Percentiles rank a stretch among this genome's conserved stretches.
phyloP scores from a whole-genome alignment of 345 rosid species.

The Linum trigynum region DNA sequence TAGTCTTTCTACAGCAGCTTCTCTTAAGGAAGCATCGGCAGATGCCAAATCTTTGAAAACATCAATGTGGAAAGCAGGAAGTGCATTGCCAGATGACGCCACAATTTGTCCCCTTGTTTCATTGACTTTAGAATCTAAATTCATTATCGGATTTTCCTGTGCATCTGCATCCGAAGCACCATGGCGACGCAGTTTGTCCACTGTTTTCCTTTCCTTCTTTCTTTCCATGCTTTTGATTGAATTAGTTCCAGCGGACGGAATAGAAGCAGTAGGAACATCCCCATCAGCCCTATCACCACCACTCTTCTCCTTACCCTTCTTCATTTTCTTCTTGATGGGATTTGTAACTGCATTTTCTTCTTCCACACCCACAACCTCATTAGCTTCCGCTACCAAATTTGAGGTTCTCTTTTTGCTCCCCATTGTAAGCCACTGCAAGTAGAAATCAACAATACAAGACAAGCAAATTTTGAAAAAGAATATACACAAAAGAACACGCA shows the following conservation, averaged over 20 bases:
- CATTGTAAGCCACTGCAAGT: slow-evolving; percentile 23
- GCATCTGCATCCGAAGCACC: slow-evolving; percentile 22
- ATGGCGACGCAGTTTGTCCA: slow-evolving; percentile 60
- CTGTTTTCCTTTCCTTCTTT: slow-evolving; percentile 59
- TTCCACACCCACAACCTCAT: background rate
- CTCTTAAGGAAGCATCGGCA: slow-evolving; percentile 44
- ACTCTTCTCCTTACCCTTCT: slow-evolving; percentile 20
- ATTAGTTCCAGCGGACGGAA: slow-evolving; percentile 18
- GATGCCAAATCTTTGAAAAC: slow-evolving; percentile 72
- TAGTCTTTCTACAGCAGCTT: slow-evolving; percentile 58
- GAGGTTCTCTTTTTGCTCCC: slow-evolving; percentile 51
- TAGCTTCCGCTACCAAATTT: slow-evolving; percentile 13
- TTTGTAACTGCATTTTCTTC: slow-evolving; percentile 7
- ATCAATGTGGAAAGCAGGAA: slow-evolving; percentile 62
- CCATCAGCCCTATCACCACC: slow-evolving; percentile 15
- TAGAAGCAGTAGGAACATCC: slow-evolving; percentile 2
- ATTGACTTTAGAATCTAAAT: slow-evolving; percentile 15
- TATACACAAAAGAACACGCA: too few species aligned
- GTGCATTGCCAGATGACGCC: slow-evolving; percentile 21
- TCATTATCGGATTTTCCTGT: slow-evolving; percentile 16
- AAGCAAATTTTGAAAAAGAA: too few species aligned
- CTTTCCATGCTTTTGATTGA: slow-evolving; percentile 70
- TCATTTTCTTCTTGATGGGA: slow-evolving; percentile 34
- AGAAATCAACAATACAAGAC: too few species aligned
- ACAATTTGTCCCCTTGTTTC: slow-evolving; percentile 17